Evolutionary conservation across 2,329 filamentous ascomycete species (phyloP), one percentile per base, ranked within the genome.

Genomic region (Colletotrichum karsti): DNA sequence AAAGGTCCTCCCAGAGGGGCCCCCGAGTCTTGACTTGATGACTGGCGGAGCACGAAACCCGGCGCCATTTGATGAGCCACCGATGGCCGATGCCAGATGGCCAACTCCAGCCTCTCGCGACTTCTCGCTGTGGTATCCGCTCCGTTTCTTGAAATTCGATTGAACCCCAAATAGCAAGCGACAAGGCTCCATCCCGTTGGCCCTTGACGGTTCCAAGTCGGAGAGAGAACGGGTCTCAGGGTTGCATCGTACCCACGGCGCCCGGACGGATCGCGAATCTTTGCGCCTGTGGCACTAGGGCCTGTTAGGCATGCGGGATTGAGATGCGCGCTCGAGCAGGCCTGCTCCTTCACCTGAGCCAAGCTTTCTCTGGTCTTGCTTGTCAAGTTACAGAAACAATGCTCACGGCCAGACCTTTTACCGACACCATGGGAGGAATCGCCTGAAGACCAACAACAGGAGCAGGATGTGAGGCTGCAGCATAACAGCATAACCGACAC

Each of bases 211-310:
- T 26, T 59, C 55, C 51, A 42, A 48, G 28, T 67, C 44, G 30
- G 53, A 48, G 44, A 39, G n/a, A 20, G 44, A 58, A 41, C 53
- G 46, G 61, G 58, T 48, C 65, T 53, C 61, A 65, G 60, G 65
- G 65, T 68, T 65, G 54, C 65, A 68, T 68, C 46, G 53, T 59
- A 64, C 60, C 54, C 60, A 68, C 37, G 39, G 53, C 53, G 64
- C 60, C 53, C 64, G 60, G 65, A 64, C 60, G 48, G 60, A 68
- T 68, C 65, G 65, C 60, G 65, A 65, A 68, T 68, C 65, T 68
- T 68, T 65, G 46, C 65, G 42, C 60, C 54, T 67, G 20, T 67
- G 46, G 60, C 60, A 67, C 60, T 58, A 67, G 39, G 53, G 60
- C 60, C 53, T 65, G 46, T 54, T 68, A 35, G 61, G 65, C 65